Evolutionary conservation across 1,284 basidiomycete species (phyloP), one percentile per base, ranked within the genome.

Genomic region (Coniferiporia sulphurascens): DNA sequence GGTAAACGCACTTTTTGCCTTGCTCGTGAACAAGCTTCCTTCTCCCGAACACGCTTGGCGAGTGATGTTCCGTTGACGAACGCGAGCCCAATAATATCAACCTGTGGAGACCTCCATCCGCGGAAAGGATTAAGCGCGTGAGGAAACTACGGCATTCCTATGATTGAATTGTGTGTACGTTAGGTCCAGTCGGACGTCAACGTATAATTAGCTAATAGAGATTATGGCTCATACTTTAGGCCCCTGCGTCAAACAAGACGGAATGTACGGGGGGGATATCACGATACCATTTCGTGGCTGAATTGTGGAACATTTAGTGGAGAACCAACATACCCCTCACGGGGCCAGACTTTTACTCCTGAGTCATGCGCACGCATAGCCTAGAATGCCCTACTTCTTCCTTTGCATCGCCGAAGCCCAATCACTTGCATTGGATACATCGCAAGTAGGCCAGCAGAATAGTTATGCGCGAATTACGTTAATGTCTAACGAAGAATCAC

Each of bases 1-100:
- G 54, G 54, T 56, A 56, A 56, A 48, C 36, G 21, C 21, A 10
- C 45, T 32, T 48, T 56, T 48, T 10, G 2, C 27, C n/a, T 41
- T 35, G 22, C 46, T 56, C 17, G 15, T n/a, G 8, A 46, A 3
- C 44, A 22, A 49, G 38, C 38, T 41, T 41, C 38, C 35, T 21
- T 3, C 45, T 34, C 45, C 27, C 19, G 45, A n/a, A 48, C 15
- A 17, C 21, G 36, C 46, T 48, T 35, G 41, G n/a, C 34, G 9
- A 32, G 38, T 6, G 44, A 17, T 3, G 22, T 48, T 45, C 44
- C 34, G 22, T 35, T 27, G 32, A 32, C 45, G 43, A 45, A 15
- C 46, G 41, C 32, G 35, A 27, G 32, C 45, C 21, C 13, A 21
- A 43, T n/a, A 17, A 22, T 19, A 15, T 13, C 41, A 22, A 22